Conservation (phyloP, 1,284 basidiomycete species). For the Austroboletus rostrupii region DNA sequence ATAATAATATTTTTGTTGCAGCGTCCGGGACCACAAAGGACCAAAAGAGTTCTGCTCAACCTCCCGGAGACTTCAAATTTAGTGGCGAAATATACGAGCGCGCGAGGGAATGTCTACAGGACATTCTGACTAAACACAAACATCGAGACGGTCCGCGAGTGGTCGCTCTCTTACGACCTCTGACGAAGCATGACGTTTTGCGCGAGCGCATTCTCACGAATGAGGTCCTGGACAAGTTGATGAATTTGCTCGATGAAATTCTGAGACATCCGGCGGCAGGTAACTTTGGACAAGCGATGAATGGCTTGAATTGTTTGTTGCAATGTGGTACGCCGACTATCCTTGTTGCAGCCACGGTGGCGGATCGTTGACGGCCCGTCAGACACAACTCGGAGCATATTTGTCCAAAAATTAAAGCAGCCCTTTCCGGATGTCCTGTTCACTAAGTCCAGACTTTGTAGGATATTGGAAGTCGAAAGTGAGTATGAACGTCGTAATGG, state of each 20-base stretch:
- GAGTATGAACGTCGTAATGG: neutral
- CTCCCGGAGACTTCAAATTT: neutral
- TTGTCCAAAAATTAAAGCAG: slow-evolving; percentile 11
- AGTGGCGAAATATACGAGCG: slow-evolving; percentile 1
- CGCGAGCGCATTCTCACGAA: slow-evolving; percentile 13
- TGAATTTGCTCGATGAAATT: slow-evolving; percentile 14
- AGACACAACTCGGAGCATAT: slow-evolving; percentile 10
- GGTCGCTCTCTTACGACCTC: slow-evolving; percentile 20
- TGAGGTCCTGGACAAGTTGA: slow-evolving; percentile 14
- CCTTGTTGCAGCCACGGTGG: neutral
- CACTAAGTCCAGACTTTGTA: slow-evolving; percentile 9
- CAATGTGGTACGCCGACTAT: slow-evolving; percentile 15
- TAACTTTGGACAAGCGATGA: slow-evolving; percentile 22
- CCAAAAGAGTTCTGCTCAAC: neutral
- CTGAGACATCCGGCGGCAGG: neutral
- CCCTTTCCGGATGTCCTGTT: neutral
- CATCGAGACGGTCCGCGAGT: slow-evolving; percentile 20
- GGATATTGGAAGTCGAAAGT: slow-evolving; percentile 15
- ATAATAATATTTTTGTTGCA: neutral
- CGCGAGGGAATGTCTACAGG: slow-evolving; percentile 7
- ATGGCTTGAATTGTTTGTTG: slow-evolving; percentile 20
- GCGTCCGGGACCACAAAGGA: slow-evolving; percentile 5
- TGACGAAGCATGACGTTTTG: slow-evolving; percentile 16
- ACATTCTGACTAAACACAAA: slow-evolving; percentile 9
- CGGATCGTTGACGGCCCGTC: neutral